Evolutionary conservation across 106 monocot species (phyloP), one percentile per base, ranked within the genome.

Genomic region (Gastrodia elata): DNA sequence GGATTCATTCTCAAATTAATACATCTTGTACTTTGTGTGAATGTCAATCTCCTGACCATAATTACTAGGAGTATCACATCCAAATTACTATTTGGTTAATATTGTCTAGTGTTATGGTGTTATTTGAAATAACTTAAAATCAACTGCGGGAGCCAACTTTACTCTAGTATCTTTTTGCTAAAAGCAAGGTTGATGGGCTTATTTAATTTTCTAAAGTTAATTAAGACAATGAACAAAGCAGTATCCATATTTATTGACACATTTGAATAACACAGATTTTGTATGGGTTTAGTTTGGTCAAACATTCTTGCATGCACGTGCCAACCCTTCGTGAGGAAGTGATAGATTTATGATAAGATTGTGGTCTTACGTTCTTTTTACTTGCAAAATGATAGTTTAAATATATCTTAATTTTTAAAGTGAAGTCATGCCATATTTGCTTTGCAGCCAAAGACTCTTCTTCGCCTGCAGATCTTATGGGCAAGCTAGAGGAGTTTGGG

Each of bases 361-460:
- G 32, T 13, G 30, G 13, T 61, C 11, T 11, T 0, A 13, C 2
- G 27, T 61, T 28, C 30, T 2, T 61, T 28, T 61, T 32, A 32
- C 61, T 2, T 3, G 6, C 32, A 61, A 28, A 61, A 61, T 61
- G 28, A 2, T 61, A n/a, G 27, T 61, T 32, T 61, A 13, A 48
- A 7, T 72, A 43, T 7, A 35, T 74, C 25, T 2, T 27, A 58
- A 26, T 36, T 36, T 34, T 0, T 0, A 26, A 9, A 11, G 8
- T 15, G 0, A 9, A 5, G 18, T 9, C 8, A 9, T 25, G 2
- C 13, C 8, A 9, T 25, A 1, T 6, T 57, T 18, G 36, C 86
- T 76, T 67, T 13, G 20, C 84, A 94, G 94, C 95, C 13, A 92
- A 88, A 77, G 86, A 96, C 61, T 78, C 85, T 18, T 72, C 86